Base-by-base conservation (phyloP, 2,329 filamentous ascomycete species). In the Acephala macrosclerotiorum region DNA sequence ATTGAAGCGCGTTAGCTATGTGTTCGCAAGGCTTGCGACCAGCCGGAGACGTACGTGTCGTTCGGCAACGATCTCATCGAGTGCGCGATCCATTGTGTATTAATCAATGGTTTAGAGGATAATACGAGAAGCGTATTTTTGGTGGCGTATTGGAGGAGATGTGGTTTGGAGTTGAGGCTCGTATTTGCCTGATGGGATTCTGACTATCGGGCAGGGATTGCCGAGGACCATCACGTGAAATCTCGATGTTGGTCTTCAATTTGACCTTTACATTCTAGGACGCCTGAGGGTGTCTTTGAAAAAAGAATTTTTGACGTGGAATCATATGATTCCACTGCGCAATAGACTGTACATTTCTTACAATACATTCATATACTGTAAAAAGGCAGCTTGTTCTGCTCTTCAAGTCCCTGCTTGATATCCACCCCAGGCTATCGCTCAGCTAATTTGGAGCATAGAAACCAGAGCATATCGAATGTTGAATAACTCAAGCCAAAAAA, bases 31-130 rank as follows among this genome's bases (percentile, higher is more conserved):
- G 74, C 71, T 58, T 58, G 40, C 40, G 33, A 55, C 22, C 40
- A 4, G 33, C 60, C 51, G 35, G 53, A 29, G 74, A 67, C 80
- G 68, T 82, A 88, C 86, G 74, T 87, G 84, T 70, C 85, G 84
- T 73, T 88, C 86, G 68, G 82, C 81, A 68, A 89, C 88, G 74
- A 89, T 87, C 72, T 89, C 87, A 78, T 89, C 87, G 65, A 90
- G 80, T 73, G 84, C 86, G 75, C 86, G 84, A 79, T 90, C 87
- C 87, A 90, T 90, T 61, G 35, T 49, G 12, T 53, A 14, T 53
- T 18, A 18, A 29, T 53, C 25, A 53, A 26, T 53, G 49, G 49
- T 29, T 29, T 53, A 22, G 25, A 53, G 49, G 25, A 16, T 2
- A 25, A 33, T 53, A 18, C 22, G 49, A 49, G 20, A 53, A 53